Conservation (phyloP, 352 stramenopile genomes). For the Phytopythium ostracodes region DNA sequence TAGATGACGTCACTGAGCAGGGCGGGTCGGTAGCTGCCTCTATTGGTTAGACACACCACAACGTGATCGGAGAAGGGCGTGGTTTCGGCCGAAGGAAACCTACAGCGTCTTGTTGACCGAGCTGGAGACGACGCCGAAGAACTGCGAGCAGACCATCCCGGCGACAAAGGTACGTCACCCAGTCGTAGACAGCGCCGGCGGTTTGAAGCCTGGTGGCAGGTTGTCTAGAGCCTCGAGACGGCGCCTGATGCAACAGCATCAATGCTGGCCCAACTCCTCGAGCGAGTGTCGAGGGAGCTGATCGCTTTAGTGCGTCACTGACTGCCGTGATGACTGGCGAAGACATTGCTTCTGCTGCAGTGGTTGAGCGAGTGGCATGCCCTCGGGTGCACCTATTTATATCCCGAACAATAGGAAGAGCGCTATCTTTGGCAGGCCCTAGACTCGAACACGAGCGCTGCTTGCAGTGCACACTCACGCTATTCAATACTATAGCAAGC, state of each 20-base stretch:
- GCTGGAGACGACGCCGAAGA: conserved; percentile 4
- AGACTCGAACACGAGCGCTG: too few species aligned
- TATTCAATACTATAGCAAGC: too few species aligned
- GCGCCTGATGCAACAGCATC: neutral
- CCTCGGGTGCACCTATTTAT: too few species aligned
- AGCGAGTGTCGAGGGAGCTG: neutral
- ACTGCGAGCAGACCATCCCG: conserved; percentile 5
- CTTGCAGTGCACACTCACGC: too few species aligned
- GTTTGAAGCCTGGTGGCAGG: neutral
- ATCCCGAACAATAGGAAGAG: too few species aligned
- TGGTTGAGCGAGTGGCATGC: too few species aligned
- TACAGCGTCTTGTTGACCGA: neutral
- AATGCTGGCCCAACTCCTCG: neutral
- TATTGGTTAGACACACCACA: neutral
- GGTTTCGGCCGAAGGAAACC: neutral
- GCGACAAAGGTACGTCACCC: neutral
- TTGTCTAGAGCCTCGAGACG: neutral
- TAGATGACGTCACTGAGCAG: neutral
- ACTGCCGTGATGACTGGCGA: neutral
- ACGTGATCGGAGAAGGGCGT: conserved; percentile 5
- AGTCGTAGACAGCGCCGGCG: conserved; percentile 1
- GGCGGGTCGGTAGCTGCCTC: neutral
- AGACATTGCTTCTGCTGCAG: neutral
- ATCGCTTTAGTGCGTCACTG: too few species aligned
- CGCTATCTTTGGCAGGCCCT: too few species aligned